Evolutionary conservation across 179 eudicot species (phyloP), one percentile per base, ranked within the genome.

Genomic region (Beta lomatogona): DNA sequence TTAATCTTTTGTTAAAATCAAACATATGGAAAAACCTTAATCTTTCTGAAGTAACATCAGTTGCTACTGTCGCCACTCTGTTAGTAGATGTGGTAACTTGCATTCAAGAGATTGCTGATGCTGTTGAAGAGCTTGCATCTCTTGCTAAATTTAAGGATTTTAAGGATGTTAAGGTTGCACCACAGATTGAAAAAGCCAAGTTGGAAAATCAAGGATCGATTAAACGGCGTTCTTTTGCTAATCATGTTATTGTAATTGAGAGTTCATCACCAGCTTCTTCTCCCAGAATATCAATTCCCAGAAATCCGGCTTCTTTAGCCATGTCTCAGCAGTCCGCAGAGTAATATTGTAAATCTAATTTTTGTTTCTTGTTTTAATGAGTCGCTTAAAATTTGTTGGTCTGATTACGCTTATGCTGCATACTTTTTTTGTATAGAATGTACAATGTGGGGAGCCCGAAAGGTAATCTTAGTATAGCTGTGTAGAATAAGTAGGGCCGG

Each of bases 51-150:
- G 65, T 85, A 36, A 76, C 81, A 52, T 71, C 31, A n/a, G 81
- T 16, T 2, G 78, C 72, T 9, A 79, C 87, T 36, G 75, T 85
- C 36, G 75, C 81, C 18, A 79, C 70, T 10, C 45, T 80, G 21
- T 69, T 85, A 59, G 64, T 12, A 11, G 81, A 85, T n/a, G 58
- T 85, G 22, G 76, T 82, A 5, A 13, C 19, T 2, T 79, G 83
- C 70, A 60, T 52, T 13, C 83, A 85, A 76, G 71, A 82, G 15
- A 70, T 85, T 1, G 25, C 10, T n/a, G 81, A 76, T 71, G 87
- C 85, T 15, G 85, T 85, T 48, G 71, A 85, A 65, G 85, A 85
- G 60, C 52, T 85, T 4, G 81, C 83, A 6, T 14, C 76, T 45
- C 53, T 41, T 0, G 87, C 83, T n/a, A 68, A 79, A 16, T 79